phyloP scores from a whole-genome alignment of 2,329 filamentous ascomycete genomes.

The Ophiostoma angusticollis region DNA sequence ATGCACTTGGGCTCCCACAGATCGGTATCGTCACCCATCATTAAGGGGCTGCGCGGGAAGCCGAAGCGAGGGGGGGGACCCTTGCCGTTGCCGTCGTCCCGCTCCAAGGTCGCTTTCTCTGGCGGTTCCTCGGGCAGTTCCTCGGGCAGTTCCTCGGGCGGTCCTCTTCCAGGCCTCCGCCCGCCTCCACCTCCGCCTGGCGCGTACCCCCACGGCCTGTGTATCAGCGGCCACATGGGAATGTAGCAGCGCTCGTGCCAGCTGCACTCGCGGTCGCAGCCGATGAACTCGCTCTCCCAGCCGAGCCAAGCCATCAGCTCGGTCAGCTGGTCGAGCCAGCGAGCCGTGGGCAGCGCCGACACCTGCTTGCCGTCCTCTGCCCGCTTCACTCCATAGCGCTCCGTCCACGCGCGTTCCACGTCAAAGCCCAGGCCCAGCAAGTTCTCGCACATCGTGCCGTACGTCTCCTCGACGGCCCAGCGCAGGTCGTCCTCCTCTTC shows the following conservation, averaged over 20 bases:
- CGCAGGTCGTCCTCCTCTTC: constrained; percentile 26
- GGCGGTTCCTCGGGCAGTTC: not conserved
- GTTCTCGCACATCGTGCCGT: constrained; percentile 27
- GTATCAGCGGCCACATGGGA: constrained; percentile 35
- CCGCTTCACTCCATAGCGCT: not conserved
- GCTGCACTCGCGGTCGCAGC: constrained; percentile 27
- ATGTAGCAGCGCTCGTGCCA: constrained; percentile 34
- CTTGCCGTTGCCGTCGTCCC: constrained; percentile 3
- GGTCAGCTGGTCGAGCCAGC: constrained; percentile 24
- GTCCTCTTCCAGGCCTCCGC: not conserved
- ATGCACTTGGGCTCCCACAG: constrained; percentile 21
- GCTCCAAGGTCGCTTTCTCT: too few species aligned
- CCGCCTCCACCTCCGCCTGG: not conserved
- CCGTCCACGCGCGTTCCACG: constrained; percentile 27
- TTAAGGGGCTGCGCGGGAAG: constrained; percentile 13
- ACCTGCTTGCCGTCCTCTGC: not conserved
- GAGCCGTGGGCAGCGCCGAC: not conserved
- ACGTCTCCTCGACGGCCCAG: constrained; percentile 27
- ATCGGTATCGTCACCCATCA: constrained; percentile 18
- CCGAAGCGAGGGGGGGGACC: constrained; percentile 3
- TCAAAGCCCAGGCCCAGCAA: constrained; percentile 29
- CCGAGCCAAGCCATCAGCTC: constrained; percentile 37
- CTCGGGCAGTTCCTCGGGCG: not conserved
- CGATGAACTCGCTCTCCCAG: constrained; percentile 33
- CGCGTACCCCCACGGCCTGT: constrained; percentile 2